phyloP scores from a whole-genome alignment of 495 filamentous ascomycete genomes.

The Penicillium ochrochloron region DNA sequence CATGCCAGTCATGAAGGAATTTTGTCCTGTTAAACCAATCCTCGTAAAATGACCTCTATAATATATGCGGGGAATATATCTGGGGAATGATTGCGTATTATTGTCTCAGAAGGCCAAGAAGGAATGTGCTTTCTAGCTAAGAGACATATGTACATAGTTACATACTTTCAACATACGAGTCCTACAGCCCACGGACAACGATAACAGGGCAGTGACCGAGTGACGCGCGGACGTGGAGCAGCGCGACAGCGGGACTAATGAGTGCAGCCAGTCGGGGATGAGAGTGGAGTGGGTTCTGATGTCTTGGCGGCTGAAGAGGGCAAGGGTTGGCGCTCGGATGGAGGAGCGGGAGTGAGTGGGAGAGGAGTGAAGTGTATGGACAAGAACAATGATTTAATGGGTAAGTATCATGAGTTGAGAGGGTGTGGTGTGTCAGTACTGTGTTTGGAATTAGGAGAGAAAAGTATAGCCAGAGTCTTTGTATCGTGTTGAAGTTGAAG shows the following conservation, averaged over 20 bases:
- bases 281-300: background rate
- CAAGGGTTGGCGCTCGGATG: background rate
- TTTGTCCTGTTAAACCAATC: too few relatives aligned
- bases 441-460: too few relatives aligned
- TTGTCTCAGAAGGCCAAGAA: too few relatives aligned
- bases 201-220: slow-evolving; percentile 8
- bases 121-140: too few relatives aligned
- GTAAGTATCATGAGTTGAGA: too few relatives aligned
- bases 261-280: slow-evolving; percentile 21
- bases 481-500: too few relatives aligned
- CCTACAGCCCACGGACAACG: slow-evolving; percentile 7
- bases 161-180: too few relatives aligned
- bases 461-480: too few relatives aligned
- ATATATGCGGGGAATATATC: background rate
- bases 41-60: background rate
- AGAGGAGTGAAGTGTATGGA: background rate
- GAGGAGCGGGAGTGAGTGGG: background rate
- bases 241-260: slow-evolving; percentile 6
- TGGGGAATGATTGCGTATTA: too few relatives aligned
- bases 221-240: slow-evolving; percentile 37
- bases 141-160: too few relatives aligned
- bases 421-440: too few relatives aligned
- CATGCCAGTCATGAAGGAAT: background rate
- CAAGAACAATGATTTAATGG: background rate
- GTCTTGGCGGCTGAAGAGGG: slow-evolving; percentile 25